phyloP scores from a whole-genome alignment of 2,329 filamentous ascomycete species.

The Colletotrichum ledebouriae region DNA sequence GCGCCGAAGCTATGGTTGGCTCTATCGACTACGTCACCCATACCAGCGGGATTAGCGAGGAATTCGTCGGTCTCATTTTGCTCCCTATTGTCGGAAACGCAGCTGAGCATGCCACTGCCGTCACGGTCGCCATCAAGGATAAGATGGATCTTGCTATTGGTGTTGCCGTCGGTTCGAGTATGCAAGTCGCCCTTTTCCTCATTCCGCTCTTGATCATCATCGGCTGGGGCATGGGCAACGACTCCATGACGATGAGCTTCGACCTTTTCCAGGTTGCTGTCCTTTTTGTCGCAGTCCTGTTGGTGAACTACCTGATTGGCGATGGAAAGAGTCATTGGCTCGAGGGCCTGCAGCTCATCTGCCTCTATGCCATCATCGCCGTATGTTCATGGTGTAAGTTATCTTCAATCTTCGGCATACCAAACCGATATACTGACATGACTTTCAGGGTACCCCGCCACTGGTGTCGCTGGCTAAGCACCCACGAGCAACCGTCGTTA shows the following conservation, averaged over 20 bases:
- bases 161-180: constrained; percentile 83
- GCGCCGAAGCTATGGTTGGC: constrained; percentile 83
- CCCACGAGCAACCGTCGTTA: background rate
- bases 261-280: constrained; percentile 91
- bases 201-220: constrained; percentile 83
- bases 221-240: constrained; percentile 79
- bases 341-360: constrained; percentile 81
- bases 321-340: constrained; percentile 89
- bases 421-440: background rate
- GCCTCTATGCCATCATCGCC: constrained; percentile 84
- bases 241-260: constrained; percentile 85
- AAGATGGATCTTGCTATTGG: constrained; percentile 89
- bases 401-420: fast-evolving
- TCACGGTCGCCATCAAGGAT: constrained; percentile 84
- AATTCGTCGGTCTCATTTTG: constrained; percentile 85
- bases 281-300: constrained; percentile 84
- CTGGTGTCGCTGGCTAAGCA: constrained; percentile 35
- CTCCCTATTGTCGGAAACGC: constrained; percentile 88
- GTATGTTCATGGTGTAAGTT: constrained; percentile 73
- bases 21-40: constrained; percentile 78
- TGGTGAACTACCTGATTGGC: constrained; percentile 88
- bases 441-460: constrained; percentile 26
- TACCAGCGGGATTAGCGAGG: constrained; percentile 72
- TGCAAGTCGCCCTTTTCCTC: constrained; percentile 84
- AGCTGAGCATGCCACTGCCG: constrained; percentile 84